Evolutionary conservation across 2,329 filamentous ascomycete genomes (phyloP), one percentile per base, ranked within the genome.

Genomic region (Verticillium isaacii): DNA sequence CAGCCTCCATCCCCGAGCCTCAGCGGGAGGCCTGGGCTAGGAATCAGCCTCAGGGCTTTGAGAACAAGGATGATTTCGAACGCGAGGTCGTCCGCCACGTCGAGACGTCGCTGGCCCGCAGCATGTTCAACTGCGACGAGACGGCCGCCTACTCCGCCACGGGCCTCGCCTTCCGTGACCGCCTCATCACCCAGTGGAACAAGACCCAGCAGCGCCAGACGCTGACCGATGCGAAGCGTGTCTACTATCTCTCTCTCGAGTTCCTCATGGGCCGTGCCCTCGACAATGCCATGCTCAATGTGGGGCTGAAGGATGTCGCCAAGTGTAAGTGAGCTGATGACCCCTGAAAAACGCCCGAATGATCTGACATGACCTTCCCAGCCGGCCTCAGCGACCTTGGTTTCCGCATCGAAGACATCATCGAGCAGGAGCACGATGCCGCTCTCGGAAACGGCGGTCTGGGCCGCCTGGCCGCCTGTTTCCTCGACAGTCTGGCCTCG

Each of bases 281-380:
- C 66, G 95, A 99, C 82, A 99, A 99, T 85, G 94, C 95, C 66
- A 97, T 99, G 92, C 85, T 99, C 67, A 99, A 99, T 75, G 87
- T 97, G 61, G 91, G 91, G 29, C 83, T 92, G 74, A 99, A 98
- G 78, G 86, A 93, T 69, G 80, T 89, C 63, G 94, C 95, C 59
- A 89, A 87, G 77, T 84, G 93, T 95, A 77, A 68, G 84, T 64
- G 14, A 55, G 23, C 41, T 41, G 29, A 17, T 39, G 17, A 5
- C 34, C 5, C 15, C 23, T 14, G 15, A 19, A 2, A 19, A 19
- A 19, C 9, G 34, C 17, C 12, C n/a, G 19, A 12, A 37, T 64
- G 37, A 64, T 32, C 63, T 67, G 61, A 69, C 59, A 66, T 64
- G 34, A n/a, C n/a, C 2, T 52, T 23, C 57, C 6, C 66, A 96